Evolutionary conservation across 202 grass and related monocot species (phyloP), one percentile per base, ranked within the genome.

Genomic region (Zoysia matrella): DNA sequence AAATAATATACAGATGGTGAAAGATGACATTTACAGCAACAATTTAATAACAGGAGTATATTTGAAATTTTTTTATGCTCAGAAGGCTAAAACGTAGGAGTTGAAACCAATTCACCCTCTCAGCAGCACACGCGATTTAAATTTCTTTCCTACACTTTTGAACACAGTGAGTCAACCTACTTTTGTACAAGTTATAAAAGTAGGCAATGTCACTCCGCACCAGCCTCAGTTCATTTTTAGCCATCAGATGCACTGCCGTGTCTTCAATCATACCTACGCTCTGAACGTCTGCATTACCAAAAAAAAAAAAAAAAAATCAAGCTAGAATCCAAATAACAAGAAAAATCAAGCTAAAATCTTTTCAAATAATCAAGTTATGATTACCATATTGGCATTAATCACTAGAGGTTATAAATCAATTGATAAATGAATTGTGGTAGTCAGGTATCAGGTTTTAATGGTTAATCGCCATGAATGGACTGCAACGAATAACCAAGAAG

Each of bases 151-250:
- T 79, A 67, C 14, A 68, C 8, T 16, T 84, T 47, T 36, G 14
- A 64, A 30, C 41, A 70, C 54, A 81, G 64, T 6, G 43, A 72
- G n/a, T 73, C 51, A 58, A 22, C 74, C 22, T 66, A 68, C 18
- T 16, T 47, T 54, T 46, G 39, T 69, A 69, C 52, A 47, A 68
- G 40, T 70, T 12, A 54, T 36, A 73, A 14, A 12, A 45, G 53
- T 52, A 67, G 14, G 47, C 6, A 52, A 69, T 14, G 30, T 36
- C 13, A 42, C 2, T 56, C 56, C 52, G 39, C 11, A 1, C 81
- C 55, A 75, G 54, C 56, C 42, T 75, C 56, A 44, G 8, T 84
- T 61, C 61, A 15, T 78, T 13, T 61, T 68, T 75, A 65, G 43
- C 8, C 18, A 70, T 13, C 53, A 71, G 64, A 56, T 52, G 18